phyloP scores from a whole-genome alignment of 208 protist genomes.

The Leishmania aethiopica region DNA sequence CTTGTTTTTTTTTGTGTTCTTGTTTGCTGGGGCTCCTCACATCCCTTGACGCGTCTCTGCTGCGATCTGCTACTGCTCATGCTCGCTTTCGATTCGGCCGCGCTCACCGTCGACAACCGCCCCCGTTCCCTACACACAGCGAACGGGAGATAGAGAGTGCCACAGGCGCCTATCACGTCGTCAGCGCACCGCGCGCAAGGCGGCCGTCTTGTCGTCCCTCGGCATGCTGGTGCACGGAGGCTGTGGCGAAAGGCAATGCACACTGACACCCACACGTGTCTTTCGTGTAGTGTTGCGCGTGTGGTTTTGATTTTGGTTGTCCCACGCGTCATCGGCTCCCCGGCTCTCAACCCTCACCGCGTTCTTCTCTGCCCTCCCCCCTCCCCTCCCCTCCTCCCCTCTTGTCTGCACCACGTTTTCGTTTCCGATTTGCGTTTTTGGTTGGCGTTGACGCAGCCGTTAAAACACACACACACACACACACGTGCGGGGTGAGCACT shows the following conservation, averaged over 20 bases:
- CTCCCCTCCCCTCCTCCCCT: neutral
- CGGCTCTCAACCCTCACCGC: neutral
- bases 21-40: neutral
- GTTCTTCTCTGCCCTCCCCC: neutral
- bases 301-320: neutral
- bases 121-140: neutral
- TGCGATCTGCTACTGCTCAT: neutral
- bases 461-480: slow-evolving; percentile 5
- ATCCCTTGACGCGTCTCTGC: neutral
- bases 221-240: neutral
- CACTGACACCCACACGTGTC: neutral
- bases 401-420: neutral
- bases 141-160: neutral
- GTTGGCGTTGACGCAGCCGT: neutral
- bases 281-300: neutral
- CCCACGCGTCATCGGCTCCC: neutral
- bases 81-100: neutral
- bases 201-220: neutral
- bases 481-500: neutral
- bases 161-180: neutral
- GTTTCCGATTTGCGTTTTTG: neutral
- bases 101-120: neutral
- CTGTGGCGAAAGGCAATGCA: neutral
- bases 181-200: neutral
- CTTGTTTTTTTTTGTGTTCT: neutral